Base-by-base conservation (phyloP, 805 yeast genomes). In the Kazachstania bromeliacearum region DNA sequence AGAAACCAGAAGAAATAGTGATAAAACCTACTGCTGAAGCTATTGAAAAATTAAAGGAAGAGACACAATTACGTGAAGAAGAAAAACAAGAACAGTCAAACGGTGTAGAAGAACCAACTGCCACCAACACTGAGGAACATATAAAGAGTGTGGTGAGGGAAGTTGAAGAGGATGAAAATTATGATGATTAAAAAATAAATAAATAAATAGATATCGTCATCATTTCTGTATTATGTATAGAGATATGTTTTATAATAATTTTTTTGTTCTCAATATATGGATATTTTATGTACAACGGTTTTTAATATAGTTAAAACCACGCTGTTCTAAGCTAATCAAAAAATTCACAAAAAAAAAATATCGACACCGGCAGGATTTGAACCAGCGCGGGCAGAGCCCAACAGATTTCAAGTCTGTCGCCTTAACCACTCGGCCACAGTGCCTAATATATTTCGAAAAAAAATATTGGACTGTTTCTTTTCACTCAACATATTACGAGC, bases 91-190 rank as follows among this genome's bases (percentile, higher is more conserved):
- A 21, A 37, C 33, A 15, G 35, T 34, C 32, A 4, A 40, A 38
- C 21, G 33, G 39, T 13, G 40, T 28, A n/a, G 23, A 31, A 35
- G 39, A 32, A 29, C n/a, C 29, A 10, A 17, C 12, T 26, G 15
- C 9, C 29, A 23, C 12, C 14, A 13, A 26, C 12, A 13, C 9
- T 13, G 29, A 26, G 29, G 15, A 23, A 16, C 31, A 37, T 14
- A 47, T 43, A 33, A 59, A 55, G 30, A 46, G 46, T 28, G 58
- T 51, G 12, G 59, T 57, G 26, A 54, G 71, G 36, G 54, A 61
- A 38, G 60, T 67, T 16, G 70, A 64, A 35, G 71, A 65, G 40
- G 71, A 67, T 38, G 66, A 63, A 34, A 60, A 67, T 41, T 67
- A 67, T 45, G 74, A 69, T 43, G 67, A 62, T 33, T 70, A 34